phyloP scores from a whole-genome alignment of 768 basidiomycete genomes.

The Trametes maxima region DNA sequence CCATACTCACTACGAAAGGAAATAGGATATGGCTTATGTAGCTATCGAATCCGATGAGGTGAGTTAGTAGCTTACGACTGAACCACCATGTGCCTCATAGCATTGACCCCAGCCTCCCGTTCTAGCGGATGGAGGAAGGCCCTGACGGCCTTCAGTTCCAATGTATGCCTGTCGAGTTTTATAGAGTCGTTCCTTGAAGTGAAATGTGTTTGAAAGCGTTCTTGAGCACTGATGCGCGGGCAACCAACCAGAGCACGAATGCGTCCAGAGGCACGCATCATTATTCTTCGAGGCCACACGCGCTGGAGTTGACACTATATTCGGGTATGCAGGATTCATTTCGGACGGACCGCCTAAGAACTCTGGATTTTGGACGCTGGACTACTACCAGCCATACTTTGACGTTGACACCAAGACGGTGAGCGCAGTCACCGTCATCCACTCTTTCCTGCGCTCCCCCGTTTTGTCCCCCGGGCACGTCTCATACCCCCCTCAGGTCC shows the following conservation, averaged over 20 bases:
- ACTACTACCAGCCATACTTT: conserved; percentile 88
- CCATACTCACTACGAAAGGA: neutral
- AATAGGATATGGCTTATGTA: conserved; percentile 32
- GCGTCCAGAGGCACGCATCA: conserved; percentile 19
- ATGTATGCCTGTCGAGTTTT: conserved; percentile 20
- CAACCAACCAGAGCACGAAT: conserved; percentile 20
- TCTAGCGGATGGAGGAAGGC: conserved; percentile 36
- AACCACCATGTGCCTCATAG: conserved; percentile 3
- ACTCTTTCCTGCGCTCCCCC: conserved; percentile 1
- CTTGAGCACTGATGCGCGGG: conserved; percentile 29
- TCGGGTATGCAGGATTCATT: conserved; percentile 55
- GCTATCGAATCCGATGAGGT: conserved; percentile 36
- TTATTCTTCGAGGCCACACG: neutral
- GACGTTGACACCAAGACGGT: conserved; percentile 85
- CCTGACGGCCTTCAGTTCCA: conserved; percentile 35
- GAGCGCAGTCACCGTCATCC: conserved; percentile 13
- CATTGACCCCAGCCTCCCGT: conserved; percentile 23
- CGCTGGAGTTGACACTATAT: neutral
- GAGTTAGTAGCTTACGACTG: neutral
- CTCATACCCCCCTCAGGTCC: conserved; percentile 47
- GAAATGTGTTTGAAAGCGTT: conserved; percentile 22
- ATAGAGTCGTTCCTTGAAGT: neutral
- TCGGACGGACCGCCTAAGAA: conserved; percentile 53
- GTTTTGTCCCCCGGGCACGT: conserved; percentile 13
- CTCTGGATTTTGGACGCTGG: conserved; percentile 75